A percentile compares a stretch with the other conserved stretches of the same genome.
Conservation (phyloP, 306 rosid species). For the Cicer arietinum region DNA sequence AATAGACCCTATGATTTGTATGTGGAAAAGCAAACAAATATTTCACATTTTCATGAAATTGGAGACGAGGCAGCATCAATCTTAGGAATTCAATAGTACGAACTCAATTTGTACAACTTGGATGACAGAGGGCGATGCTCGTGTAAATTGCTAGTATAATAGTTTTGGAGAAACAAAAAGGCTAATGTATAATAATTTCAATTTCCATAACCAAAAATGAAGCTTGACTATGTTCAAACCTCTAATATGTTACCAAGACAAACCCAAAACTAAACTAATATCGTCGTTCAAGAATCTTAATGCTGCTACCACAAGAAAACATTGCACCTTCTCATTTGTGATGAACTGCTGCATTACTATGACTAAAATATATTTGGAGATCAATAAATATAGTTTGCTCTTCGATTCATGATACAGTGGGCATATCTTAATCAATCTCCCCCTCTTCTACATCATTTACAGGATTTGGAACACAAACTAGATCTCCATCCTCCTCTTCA, state of each 20-base stretch:
- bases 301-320: slow-evolving; percentile 10
- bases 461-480: slow-evolving; percentile 46
- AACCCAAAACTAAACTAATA: slow-evolving; percentile 17
- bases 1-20: too few species aligned
- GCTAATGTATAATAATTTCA: background rate
- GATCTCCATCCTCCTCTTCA: slow-evolving; percentile 74
- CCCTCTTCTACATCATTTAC: slow-evolving; percentile 82
- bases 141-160: background rate
- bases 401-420: slow-evolving; percentile 36
- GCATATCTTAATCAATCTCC: slow-evolving; percentile 62
- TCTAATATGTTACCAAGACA: background rate
- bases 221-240: background rate
- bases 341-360: slow-evolving; percentile 12
- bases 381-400: slow-evolving; percentile 37
- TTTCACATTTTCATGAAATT: too few species aligned
- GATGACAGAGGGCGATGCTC: background rate
- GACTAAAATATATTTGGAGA: slow-evolving; percentile 13
- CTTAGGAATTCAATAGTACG: background rate
- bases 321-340: slow-evolving; percentile 5
- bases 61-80: too few species aligned
- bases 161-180: background rate
- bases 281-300: slow-evolving; percentile 15
- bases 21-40: too few species aligned
- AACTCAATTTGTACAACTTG: slow-evolving; percentile 25
- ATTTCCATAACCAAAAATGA: background rate